Conservation (phyloP, 495 filamentous ascomycete species). For the Aspergillus diversus region DNA sequence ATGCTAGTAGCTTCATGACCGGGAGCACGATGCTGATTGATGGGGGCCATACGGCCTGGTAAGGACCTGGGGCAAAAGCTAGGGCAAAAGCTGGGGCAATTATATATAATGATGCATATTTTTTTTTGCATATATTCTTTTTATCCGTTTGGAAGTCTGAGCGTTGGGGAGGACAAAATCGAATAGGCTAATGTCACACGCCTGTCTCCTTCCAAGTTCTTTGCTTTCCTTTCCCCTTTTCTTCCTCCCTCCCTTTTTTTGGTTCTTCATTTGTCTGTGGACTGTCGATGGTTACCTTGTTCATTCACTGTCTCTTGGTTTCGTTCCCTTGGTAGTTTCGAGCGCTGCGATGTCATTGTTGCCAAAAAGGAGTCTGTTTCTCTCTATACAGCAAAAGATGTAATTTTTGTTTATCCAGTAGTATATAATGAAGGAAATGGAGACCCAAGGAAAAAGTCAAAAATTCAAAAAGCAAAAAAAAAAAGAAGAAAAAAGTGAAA, state of each 20-base stretch:
- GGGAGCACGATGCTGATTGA: slow-evolving; percentile 64
- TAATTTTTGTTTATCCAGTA: neutral
- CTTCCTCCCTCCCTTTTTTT: too few relatives aligned
- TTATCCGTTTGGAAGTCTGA: neutral
- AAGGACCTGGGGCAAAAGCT: slow-evolving; percentile 9
- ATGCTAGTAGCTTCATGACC: slow-evolving; percentile 74
- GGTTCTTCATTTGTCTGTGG: too few relatives aligned
- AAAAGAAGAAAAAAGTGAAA: neutral
- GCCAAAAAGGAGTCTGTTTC: too few relatives aligned
- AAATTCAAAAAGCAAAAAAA: neutral
- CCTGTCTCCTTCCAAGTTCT: neutral
- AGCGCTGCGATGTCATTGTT: too few relatives aligned
- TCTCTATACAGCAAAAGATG: neutral
- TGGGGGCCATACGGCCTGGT: slow-evolving; percentile 66
- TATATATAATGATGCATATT: slow-evolving; percentile 7
- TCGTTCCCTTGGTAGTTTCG: too few relatives aligned
- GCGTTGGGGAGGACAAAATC: too few relatives aligned
- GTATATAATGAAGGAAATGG: too few relatives aligned
- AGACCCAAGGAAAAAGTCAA: neutral
- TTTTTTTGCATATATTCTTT: neutral
- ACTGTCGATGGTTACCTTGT: too few relatives aligned
- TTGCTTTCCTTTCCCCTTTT: neutral
- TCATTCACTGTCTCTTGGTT: too few relatives aligned
- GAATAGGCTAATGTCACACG: too few relatives aligned
- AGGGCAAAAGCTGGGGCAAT: neutral